phyloP scores from a whole-genome alignment of 208 protist genomes.

The Leishmania tropica region DNA sequence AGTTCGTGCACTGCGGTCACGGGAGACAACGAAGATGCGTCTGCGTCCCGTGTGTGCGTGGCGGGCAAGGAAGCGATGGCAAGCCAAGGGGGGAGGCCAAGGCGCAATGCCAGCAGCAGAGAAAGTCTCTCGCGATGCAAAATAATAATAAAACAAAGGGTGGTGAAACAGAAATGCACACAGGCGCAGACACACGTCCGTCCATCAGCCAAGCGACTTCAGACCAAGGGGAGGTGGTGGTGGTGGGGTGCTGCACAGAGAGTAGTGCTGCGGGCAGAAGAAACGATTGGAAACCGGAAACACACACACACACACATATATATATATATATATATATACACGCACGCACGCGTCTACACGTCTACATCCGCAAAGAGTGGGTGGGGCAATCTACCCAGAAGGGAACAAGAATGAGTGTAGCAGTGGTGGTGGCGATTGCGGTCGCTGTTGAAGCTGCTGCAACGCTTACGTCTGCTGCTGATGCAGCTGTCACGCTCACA shows the following conservation, averaged over 20 bases:
- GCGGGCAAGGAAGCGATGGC: not conserved
- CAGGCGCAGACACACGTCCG: not conserved
- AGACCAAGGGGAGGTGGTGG: too few relatives aligned
- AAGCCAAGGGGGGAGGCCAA: not conserved
- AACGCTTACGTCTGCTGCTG: not conserved
- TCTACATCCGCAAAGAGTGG: not conserved
- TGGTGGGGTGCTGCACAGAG: not conserved
- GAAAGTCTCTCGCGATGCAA: not conserved
- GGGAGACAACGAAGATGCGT: not conserved
- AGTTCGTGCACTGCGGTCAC: not conserved
- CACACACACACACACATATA: conserved; percentile 1
- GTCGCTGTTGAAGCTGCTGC: not conserved
- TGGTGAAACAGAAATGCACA: not conserved
- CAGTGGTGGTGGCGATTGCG: not conserved
- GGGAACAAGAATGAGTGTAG: not conserved
- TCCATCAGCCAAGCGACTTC: too few relatives aligned
- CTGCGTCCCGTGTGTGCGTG: not conserved
- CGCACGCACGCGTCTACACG: too few relatives aligned
- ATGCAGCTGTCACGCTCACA: not conserved
- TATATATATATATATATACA: not conserved
- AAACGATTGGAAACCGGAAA: not conserved
- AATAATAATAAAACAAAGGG: not conserved
- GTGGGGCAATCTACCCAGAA: not conserved
- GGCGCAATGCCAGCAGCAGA: not conserved
- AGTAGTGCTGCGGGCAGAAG: not conserved